Evolutionary conservation across 148 eudicot species (phyloP).

Genomic region (Polygonum maritimum): DNA sequence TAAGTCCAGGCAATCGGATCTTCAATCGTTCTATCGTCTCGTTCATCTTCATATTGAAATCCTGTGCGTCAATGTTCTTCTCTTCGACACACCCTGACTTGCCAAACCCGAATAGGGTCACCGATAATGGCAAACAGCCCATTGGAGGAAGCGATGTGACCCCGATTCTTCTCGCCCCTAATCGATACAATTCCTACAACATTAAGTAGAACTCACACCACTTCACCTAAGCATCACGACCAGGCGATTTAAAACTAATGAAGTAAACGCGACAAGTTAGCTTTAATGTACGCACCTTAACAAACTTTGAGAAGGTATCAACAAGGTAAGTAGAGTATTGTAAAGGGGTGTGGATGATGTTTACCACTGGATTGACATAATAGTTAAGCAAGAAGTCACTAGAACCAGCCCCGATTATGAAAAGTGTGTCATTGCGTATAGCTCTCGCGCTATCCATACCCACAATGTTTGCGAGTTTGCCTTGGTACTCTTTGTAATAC

Average conservation of each 20-base stretch:
- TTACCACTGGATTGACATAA: conserved; percentile 58
- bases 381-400: conserved; percentile 88
- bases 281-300: conserved; percentile 32
- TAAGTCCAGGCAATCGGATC: conserved; percentile 56
- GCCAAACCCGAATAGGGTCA: conserved; percentile 56
- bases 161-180: conserved; percentile 87
- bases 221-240: background rate
- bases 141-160: conserved; percentile 87
- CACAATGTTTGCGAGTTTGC: conserved; percentile 45
- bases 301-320: conserved; percentile 43
- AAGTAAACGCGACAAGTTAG: background rate
- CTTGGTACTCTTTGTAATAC: conserved; percentile 73
- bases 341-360: conserved; percentile 59
- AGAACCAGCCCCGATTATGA: conserved; percentile 62
- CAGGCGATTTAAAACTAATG: background rate
- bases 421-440: conserved; percentile 50
- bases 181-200: conserved; percentile 48
- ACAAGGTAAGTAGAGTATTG: conserved; percentile 63
- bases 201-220: background rate
- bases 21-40: conserved; percentile 47
- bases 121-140: conserved; percentile 68
- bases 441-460: conserved; percentile 49
- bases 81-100: conserved; percentile 54
- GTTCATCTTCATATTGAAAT: conserved; percentile 71
- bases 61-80: conserved; percentile 60